Base-by-base conservation (phyloP, 176 grass and related monocot genomes). In the Oryza officinalis region DNA sequence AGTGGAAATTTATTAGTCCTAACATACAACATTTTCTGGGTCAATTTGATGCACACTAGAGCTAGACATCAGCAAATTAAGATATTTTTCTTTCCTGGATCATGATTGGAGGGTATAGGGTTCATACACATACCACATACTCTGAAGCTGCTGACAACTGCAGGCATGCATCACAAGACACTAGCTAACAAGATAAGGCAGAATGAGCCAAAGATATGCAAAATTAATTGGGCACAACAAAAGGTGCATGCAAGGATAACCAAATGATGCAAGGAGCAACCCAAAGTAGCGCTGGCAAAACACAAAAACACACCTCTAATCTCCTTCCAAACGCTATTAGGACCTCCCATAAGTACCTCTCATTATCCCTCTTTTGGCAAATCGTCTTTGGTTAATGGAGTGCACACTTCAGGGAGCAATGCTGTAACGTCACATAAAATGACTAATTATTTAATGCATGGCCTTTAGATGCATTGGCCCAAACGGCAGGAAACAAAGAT, bases 141-240 rank as follows among this genome's bases (percentile, higher is more conserved):
- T 77, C 5, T 44, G 12, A 44, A 1, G 27, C 30, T 71, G 22
- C 5, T 63, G 14, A 12, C 3, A 65, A 30, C 46, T 52, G 68
- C 68, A 86, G 38, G 23, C 41, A 54, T 66, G 76, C 69, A 73
- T 87, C 78, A 81, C 13, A 2, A 2, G 32, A 68, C 77, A 81
- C 85, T 86, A 22, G 65, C 18, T 1, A 67, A 17, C 11, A 30
- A 68, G 85, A 87, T 87, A 87, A 87, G 32, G 32, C 43, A 74
- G 41, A 8, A 23, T 32, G 44, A 8, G 12, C 25, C 32, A 75
- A 81, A 20, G 77, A 80, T 80, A 86, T 54, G 61, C 11, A 67
- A 26, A 73, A 86, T 25, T 74, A 79, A n/a, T 40, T 52, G 14
- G 12, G 32, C 43, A 27, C 57, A 33, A 80, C 20, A 57, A n/a